These are phyloP conservation scores for Colletotrichum eleusines DNA, from an alignment of 2,329 filamentous ascomycete genomes.

Conservation along the genomic window DNA sequence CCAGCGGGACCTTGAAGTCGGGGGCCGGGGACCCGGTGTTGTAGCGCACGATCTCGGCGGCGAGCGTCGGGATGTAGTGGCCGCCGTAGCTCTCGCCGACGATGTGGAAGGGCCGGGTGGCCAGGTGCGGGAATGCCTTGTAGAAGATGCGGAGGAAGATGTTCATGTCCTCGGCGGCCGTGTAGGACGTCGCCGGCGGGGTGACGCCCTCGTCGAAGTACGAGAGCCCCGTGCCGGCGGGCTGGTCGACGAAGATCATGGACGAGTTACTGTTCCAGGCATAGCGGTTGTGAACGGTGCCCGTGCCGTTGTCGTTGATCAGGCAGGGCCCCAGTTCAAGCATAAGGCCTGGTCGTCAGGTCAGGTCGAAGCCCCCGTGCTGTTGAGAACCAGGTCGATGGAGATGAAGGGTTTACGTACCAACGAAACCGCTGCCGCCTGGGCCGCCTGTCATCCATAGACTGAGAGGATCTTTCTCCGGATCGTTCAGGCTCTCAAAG, in stretches of 20 bases:
- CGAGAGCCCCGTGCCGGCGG: slow-evolving; percentile 71
- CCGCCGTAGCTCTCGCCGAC: slow-evolving; percentile 64
- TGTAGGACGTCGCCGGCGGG: slow-evolving; percentile 54
- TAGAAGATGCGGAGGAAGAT: slow-evolving; percentile 62
- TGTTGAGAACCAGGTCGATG: neutral
- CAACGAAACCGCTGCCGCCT: slow-evolving; percentile 65
- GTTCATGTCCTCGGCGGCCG: slow-evolving; percentile 61
- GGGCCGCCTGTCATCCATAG: slow-evolving; percentile 72
- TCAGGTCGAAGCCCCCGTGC: neutral
- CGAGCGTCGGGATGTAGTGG: slow-evolving; percentile 60
- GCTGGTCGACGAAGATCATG: slow-evolving; percentile 61
- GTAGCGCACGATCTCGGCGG: slow-evolving; percentile 57
- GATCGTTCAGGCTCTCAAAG: slow-evolving; percentile 47
- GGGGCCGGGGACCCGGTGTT: slow-evolving; percentile 55
- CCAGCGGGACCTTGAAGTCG: slow-evolving; percentile 55
- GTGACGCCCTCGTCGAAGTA: slow-evolving; percentile 48
- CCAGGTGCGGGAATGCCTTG: slow-evolving; percentile 57
- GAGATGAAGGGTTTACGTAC: slow-evolving; percentile 43
- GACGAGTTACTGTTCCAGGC: slow-evolving; percentile 45
- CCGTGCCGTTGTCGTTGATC: slow-evolving; percentile 34
- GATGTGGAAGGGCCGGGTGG: slow-evolving; percentile 56
- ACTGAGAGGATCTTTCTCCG: slow-evolving; percentile 54
- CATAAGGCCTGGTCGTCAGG: slow-evolving; percentile 21
- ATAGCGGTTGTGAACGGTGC: slow-evolving; percentile 39
- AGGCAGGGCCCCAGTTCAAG: slow-evolving; percentile 42